phyloP scores from a whole-genome alignment of 371 early-diverging fungal genomes.

The Mortierella sp. region DNA sequence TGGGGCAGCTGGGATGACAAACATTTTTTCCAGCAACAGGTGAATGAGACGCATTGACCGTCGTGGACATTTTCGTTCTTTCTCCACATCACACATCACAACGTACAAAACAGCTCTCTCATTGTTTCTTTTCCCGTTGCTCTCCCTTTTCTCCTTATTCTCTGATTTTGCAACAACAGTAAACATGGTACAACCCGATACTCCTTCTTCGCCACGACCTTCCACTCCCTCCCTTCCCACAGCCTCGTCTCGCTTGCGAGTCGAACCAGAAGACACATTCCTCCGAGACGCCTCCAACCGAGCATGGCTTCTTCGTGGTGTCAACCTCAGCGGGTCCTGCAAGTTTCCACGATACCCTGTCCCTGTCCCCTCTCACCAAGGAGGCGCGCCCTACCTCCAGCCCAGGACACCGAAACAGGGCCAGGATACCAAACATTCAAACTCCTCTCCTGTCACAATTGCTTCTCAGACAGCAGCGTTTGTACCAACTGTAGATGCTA shows the following conservation, averaged over 20 bases:
- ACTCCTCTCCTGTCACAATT: background rate
- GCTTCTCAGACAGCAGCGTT: background rate
- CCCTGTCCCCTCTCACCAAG: conserved; percentile 62
- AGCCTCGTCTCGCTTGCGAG: conserved; percentile 16
- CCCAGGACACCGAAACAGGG: background rate
- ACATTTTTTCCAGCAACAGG: background rate
- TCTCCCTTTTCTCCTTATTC: background rate
- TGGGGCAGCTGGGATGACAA: background rate
- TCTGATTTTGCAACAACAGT: background rate
- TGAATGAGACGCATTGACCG: background rate
- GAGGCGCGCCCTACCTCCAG: conserved; percentile 15
- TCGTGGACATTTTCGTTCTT: background rate
- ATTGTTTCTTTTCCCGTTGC: background rate
- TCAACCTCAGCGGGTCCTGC: conserved; percentile 75
- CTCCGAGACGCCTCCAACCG: conserved; percentile 64
- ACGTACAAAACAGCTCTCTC: background rate
- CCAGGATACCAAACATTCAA: background rate
- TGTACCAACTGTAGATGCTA: background rate
- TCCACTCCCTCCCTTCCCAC: background rate
- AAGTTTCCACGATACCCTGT: conserved; percentile 74
- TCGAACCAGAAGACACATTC: conserved; percentile 35
- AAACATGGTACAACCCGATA: background rate
- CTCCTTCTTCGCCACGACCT: background rate
- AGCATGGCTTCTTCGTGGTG: conserved; percentile 72
- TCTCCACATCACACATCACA: background rate